Conservation (phyloP, 176 grass and related monocot species). For the Paspalum notatum region DNA sequence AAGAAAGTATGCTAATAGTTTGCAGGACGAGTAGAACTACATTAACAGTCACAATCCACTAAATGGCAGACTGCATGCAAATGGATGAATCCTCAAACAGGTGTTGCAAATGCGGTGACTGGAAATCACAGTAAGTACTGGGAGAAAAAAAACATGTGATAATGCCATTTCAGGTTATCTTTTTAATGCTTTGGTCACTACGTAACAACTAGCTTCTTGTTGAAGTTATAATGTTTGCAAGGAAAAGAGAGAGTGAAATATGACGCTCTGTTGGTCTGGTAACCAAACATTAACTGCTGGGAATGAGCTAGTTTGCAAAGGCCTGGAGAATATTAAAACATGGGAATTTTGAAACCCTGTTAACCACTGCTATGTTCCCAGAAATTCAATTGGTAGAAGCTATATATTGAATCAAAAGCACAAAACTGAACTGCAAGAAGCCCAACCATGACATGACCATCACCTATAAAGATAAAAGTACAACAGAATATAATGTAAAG, state of each 20-base stretch:
- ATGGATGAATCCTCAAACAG: not conserved
- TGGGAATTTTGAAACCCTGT: not conserved
- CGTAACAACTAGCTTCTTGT: not conserved
- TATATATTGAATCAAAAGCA: not conserved
- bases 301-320: not conserved
- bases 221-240: conserved; percentile 1
- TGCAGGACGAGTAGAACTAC: not conserved
- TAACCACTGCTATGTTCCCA: not conserved
- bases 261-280: not conserved
- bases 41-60: not conserved
- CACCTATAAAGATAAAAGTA: not conserved
- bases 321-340: not conserved
- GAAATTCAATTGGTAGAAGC: not conserved
- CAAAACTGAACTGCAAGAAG: not conserved
- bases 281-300: not conserved
- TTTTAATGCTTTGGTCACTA: not conserved
- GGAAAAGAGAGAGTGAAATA: not conserved
- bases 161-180: not conserved
- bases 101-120: not conserved
- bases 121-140: not conserved
- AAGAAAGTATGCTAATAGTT: conserved; percentile 9
- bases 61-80: not conserved
- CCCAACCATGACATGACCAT: not conserved
- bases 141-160: not conserved
- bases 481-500: not conserved